Evolutionary conservation across 148 eudicot species (phyloP), one percentile per base, ranked within the genome.

Genomic region (Persicaria tinctoria): DNA sequence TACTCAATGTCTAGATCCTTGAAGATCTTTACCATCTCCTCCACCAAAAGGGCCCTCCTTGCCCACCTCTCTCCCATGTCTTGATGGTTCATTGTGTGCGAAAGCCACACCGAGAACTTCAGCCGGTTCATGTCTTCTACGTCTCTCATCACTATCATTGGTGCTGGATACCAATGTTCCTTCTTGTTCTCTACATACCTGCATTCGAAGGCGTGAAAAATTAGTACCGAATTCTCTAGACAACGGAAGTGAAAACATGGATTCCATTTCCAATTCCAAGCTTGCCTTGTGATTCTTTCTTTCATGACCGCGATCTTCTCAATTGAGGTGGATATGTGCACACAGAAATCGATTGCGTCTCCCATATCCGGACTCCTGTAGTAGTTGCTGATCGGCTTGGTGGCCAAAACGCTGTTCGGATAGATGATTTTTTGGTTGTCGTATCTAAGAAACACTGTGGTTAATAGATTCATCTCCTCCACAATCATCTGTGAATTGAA

Each of bases 321-420:
- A 16, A 78, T 70, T 0, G 91, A 89, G 80, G 95, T 90, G n/a
- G 97, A 88, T 44, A 90, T 63, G 72, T 85, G 93, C 64, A 88
- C 88, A 9, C 82, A 83, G 72, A 92, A 92, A 72, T 92, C 91
- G 48, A 92, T 74, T 18, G 84, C 83, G 76, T 92, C 97, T 81
- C 95, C 92, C 97, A 90, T 87, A 68, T 92, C 91, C 41, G 97
- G 95, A 79, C 97, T 92, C 32, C 97, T 83, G 69, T 88, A 90
- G 77, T 88, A 92, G 74, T 92, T 92, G 66, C 84, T 41, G 73
- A 92, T 90, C 18, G 92, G 89, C 79, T 86, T 88, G 46, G 95
- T 92, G 46, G 97, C 85, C 48, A 92, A 73, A 62, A 92, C 89
- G 5, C 90, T 88, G 74, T 92, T 92, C 1, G 97, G 97, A 74